Conservation (phyloP, 225 moss, liverwort and hornwort species). For the Straminergon stramineum region DNA sequence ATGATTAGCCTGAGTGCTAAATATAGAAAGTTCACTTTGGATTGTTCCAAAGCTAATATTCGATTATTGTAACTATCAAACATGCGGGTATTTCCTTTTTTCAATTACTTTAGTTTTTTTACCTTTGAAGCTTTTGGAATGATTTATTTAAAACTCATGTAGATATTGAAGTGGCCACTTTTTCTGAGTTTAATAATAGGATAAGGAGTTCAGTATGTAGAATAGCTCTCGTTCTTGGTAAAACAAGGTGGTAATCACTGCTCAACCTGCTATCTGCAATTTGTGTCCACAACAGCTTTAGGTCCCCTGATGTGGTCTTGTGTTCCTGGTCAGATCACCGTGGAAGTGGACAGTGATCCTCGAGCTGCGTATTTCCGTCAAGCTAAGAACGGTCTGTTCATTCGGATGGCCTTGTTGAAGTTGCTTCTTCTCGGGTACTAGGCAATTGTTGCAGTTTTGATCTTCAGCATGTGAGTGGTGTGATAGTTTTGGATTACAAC, state of each 20-base stretch:
- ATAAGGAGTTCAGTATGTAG: not conserved
- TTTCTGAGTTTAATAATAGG: not conserved
- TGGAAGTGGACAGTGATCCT: slow-evolving; percentile 87
- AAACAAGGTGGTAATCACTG: not conserved
- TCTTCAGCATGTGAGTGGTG: not conserved
- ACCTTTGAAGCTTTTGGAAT: not conserved
- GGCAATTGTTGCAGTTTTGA: slow-evolving; percentile 9
- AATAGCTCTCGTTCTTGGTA: not conserved
- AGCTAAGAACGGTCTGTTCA: slow-evolving; percentile 92
- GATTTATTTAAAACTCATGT: not conserved
- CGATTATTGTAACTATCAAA: not conserved
- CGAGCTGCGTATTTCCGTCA: slow-evolving; percentile 96
- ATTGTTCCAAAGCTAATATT: not conserved
- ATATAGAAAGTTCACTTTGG: not conserved
- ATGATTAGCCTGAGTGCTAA: not conserved
- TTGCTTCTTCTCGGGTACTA: slow-evolving; percentile 72
- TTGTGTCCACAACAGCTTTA: not conserved
- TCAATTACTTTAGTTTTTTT: not conserved
- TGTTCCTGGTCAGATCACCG: slow-evolving; percentile 51
- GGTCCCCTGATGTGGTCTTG: not conserved
- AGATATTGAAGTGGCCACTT: not conserved
- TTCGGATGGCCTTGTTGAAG: slow-evolving; percentile 90
- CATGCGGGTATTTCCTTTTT: not conserved
- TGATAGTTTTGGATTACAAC: not conserved
- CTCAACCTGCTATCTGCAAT: not conserved